Percentiles rank a stretch among this genome's conserved stretches.
These are phyloP conservation scores for Ambrosia artemisiifolia DNA, from an alignment of 129 eudicot species.

Conservation along the genomic window DNA sequence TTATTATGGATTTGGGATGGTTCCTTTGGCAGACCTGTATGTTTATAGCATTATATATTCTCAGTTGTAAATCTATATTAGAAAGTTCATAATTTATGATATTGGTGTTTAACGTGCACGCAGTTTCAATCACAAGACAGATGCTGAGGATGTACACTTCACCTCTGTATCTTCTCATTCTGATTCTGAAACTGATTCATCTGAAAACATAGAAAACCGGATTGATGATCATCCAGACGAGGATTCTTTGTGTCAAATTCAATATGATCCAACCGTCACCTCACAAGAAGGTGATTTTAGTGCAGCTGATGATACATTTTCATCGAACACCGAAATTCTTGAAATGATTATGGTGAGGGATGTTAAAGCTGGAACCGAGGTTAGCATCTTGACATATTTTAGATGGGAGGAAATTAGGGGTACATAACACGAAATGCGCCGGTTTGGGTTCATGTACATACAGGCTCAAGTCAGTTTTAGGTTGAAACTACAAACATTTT, in stretches of 20 bases:
- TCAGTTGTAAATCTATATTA: not conserved
- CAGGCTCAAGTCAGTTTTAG: too few species aligned
- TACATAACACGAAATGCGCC: too few species aligned
- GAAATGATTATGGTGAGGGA: slow-evolving; percentile 92
- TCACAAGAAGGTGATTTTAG: slow-evolving; percentile 13
- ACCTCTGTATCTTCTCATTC: slow-evolving; percentile 51
- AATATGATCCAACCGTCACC: slow-evolving; percentile 16
- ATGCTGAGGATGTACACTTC: slow-evolving; percentile 90
- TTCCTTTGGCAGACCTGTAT: slow-evolving; percentile 96
- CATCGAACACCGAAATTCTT: slow-evolving; percentile 35
- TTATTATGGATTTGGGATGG: slow-evolving; percentile 88
- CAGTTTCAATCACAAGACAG: slow-evolving; percentile 93
- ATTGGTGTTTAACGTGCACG: not conserved
- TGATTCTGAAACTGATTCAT: slow-evolving; percentile 45
- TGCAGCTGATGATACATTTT: slow-evolving; percentile 28
- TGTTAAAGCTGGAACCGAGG: slow-evolving; percentile 87
- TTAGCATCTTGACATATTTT: slow-evolving; percentile 24
- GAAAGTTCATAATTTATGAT: not conserved
- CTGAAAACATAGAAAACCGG: slow-evolving; percentile 20
- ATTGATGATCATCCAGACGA: slow-evolving; percentile 15
- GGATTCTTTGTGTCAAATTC: slow-evolving; percentile 23
- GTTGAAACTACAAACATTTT: too few species aligned
- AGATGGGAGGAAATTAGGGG: not conserved
- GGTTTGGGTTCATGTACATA: too few species aligned
- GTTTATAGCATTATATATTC: slow-evolving; percentile 20